Base-by-base conservation (phyloP, 169 alveolate species). In the Babesia gibsoni region DNA sequence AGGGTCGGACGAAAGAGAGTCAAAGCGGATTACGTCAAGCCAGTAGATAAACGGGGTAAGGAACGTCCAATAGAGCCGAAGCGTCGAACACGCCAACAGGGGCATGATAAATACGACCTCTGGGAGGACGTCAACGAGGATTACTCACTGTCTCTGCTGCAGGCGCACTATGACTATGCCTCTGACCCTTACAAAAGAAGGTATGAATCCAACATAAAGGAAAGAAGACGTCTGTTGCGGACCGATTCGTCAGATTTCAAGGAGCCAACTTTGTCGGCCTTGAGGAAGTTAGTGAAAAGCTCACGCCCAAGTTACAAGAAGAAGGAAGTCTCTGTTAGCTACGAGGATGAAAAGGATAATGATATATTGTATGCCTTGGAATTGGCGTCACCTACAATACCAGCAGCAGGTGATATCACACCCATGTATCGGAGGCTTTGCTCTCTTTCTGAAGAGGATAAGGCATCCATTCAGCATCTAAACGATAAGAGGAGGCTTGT, bases 181-280 rank as follows among this genome's bases (percentile, higher is more conserved):
- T 29, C 27, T 32, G 64, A 73, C 30, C 84, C 84, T 5, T 73
- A 73, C 49, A 73, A 73, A 20, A 37, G 84, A 42, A 36, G 84
- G 36, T 73, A 73, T 33, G 57, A 64, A 18, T 23, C 52, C 22
- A 45, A 27, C 10, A 30, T 73, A 20, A 73, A 63, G 7, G 70
- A 73, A 32, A 48, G 78, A 29, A 63, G 70, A 35, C 14, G 84
- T 33, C 5, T 73, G 73, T 22, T 43, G 12, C 20, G 35, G 22
- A 16, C 43, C n/a, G n/a, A n/a, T n/a, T n/a, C n/a, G n/a, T n/a
- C n/a, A n/a, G n/a, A n/a, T n/a, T n/a, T n/a, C n/a, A n/a, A n/a
- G n/a, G n/a, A n/a, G n/a, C n/a, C n/a, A n/a, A n/a, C n/a, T n/a
- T n/a, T n/a, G n/a, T n/a, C n/a, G n/a, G n/a, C n/a, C n/a, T n/a